phyloP scores from a whole-genome alignment of 1,139 yeast genomes.

The Hyphopichia fennica region DNA sequence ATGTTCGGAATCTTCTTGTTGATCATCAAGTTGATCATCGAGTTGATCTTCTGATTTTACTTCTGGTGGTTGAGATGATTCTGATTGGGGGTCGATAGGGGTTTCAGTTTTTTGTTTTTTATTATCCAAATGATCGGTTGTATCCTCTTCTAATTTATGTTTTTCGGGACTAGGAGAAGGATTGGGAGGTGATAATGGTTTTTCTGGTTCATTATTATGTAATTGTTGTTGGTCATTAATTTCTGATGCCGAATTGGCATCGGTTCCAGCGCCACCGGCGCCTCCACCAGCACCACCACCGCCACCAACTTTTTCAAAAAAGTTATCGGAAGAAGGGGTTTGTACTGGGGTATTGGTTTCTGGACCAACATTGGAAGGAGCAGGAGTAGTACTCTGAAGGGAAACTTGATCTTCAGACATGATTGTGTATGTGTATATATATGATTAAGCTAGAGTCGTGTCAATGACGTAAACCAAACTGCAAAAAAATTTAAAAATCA shows the following conservation, averaged over 20 bases:
- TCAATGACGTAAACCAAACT: too few relatives aligned
- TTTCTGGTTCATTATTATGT: conserved; percentile 21
- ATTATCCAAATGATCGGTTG: conserved; percentile 16
- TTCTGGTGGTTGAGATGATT: neutral
- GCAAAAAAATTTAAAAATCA: too few relatives aligned
- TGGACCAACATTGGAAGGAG: conserved; percentile 5
- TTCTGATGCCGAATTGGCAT: conserved; percentile 4
- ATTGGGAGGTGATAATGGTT: conserved; percentile 48
- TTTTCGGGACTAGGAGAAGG: conserved; percentile 48
- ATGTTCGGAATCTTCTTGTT: conserved; percentile 4
- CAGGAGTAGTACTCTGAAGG: neutral
- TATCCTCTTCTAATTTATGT: conserved; percentile 30
- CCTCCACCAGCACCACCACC: too few relatives aligned
- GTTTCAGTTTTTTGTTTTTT: conserved; percentile 23
- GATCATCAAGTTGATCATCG: neutral
- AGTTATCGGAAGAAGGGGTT: conserved; percentile 39
- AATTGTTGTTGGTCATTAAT: conserved; percentile 1
- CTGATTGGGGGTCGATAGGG: conserved; percentile 5
- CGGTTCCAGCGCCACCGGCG: neutral
- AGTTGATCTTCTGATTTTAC: neutral
- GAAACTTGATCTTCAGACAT: conserved; percentile 16
- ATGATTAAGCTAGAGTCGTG: too few relatives aligned
- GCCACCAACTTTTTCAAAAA: conserved; percentile 14
- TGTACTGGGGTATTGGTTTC: conserved; percentile 40
- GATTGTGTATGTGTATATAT: too few relatives aligned